Conservation (phyloP, 2,329 filamentous ascomycete genomes). For the Phoma sp. region DNA sequence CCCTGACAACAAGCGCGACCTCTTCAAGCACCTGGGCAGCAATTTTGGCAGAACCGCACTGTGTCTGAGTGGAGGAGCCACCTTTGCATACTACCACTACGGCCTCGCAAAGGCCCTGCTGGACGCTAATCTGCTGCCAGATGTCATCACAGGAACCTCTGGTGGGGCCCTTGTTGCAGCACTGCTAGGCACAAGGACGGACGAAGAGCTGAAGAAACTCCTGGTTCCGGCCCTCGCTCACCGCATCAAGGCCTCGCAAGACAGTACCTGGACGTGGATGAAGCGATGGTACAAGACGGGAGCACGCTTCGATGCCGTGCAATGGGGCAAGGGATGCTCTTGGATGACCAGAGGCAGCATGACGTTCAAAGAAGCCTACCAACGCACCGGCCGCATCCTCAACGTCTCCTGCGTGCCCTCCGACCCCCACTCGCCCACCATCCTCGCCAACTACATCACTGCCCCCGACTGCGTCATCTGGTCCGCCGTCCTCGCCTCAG, state of each 20-base stretch:
- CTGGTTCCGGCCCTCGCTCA: slow-evolving; percentile 86
- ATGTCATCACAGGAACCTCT: slow-evolving; percentile 95
- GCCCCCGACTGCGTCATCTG: slow-evolving; percentile 97
- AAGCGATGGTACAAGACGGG: slow-evolving; percentile 90
- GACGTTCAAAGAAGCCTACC: slow-evolving; percentile 94
- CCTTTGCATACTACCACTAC: slow-evolving; percentile 96
- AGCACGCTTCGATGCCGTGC: slow-evolving; percentile 89
- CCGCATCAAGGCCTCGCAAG: slow-evolving; percentile 84
- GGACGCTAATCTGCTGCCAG: slow-evolving; percentile 83
- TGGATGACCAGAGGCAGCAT: slow-evolving; percentile 93
- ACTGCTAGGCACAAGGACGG: slow-evolving; percentile 84
- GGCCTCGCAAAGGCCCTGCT: slow-evolving; percentile 89
- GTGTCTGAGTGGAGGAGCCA: slow-evolving; percentile 90
- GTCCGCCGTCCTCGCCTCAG: slow-evolving; percentile 93
- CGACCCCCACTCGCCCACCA: slow-evolving; percentile 90
- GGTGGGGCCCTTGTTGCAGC: slow-evolving; percentile 90
- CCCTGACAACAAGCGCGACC: slow-evolving; percentile 73
- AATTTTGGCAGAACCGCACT: slow-evolving; percentile 93
- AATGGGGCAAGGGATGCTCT: slow-evolving; percentile 83
- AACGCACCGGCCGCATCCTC: slow-evolving; percentile 89
- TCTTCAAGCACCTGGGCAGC: slow-evolving; percentile 87
- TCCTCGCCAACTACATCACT: slow-evolving; percentile 94
- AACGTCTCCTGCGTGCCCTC: slow-evolving; percentile 97
- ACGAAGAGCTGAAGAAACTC: slow-evolving; percentile 85
- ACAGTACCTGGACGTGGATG: slow-evolving; percentile 77